These are phyloP conservation scores for Diplotaxis tenuifolia DNA, from an alignment of 345 rosid species.

Conservation along the genomic window DNA sequence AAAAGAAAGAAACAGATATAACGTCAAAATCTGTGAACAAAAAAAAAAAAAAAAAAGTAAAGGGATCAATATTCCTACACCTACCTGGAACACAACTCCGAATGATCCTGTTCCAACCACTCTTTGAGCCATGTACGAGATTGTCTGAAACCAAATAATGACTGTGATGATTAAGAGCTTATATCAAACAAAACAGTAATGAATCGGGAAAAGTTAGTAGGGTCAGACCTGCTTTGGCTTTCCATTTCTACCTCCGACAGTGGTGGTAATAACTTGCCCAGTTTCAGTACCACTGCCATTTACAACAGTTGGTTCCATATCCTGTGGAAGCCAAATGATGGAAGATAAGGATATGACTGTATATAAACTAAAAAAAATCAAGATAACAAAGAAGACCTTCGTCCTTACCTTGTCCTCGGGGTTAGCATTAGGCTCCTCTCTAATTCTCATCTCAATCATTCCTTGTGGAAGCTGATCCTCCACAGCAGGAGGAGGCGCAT, in stretches of 20 bases:
- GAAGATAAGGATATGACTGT: too few species aligned
- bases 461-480: slow-evolving; percentile 64
- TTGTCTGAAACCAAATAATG: slow-evolving; percentile 48
- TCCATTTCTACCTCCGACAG: slow-evolving; percentile 82
- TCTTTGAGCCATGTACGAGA: slow-evolving; percentile 89
- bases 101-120: slow-evolving; percentile 98
- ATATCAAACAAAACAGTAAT: slow-evolving; percentile 8
- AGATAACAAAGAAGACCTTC: too few species aligned
- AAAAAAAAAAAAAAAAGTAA: not conserved
- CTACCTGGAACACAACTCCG: slow-evolving; percentile 91
- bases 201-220: too few species aligned
- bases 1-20: not conserved
- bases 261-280: slow-evolving; percentile 80
- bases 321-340: slow-evolving; percentile 45
- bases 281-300: slow-evolving; percentile 81
- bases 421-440: slow-evolving; percentile 51
- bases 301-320: slow-evolving; percentile 59
- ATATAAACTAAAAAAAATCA: too few species aligned
- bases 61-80: not conserved
- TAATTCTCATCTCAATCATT: slow-evolving; percentile 58
- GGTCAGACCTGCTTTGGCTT: slow-evolving; percentile 99
- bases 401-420: slow-evolving; percentile 64
- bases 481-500: slow-evolving; percentile 38
- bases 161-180: not conserved
- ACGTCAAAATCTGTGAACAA: slow-evolving; percentile 7